Base-by-base conservation (phyloP, 164 flowering plant genomes). In the Paratinospora sagittata region DNA sequence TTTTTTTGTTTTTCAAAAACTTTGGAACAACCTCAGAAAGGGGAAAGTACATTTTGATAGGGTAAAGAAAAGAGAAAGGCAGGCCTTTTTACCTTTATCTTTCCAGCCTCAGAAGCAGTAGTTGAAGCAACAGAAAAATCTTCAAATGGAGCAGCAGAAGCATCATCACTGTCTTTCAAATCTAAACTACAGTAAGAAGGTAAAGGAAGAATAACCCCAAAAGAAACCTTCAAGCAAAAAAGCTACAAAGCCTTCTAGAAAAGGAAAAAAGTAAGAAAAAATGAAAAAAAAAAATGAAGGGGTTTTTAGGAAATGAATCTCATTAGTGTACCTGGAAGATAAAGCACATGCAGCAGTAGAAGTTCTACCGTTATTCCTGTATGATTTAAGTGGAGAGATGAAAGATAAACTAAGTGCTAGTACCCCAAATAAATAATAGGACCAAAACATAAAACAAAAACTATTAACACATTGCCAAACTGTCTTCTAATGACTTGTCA, bases 1-100 rank as follows among this genome's bases (percentile, higher is more conserved):
- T 11, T 27, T 69, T 26, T 36, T 10, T 1, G 0, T 30, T 43
- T 10, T 43, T 43, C 7, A 12, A 43, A 43, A 43, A 8, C 7
- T 43, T n/a, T 9, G 47, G 14, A 43, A 14, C 47, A 43, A 43
- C 47, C 14, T 43, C 47, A 43, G 47, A 9, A 12, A 43, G 14
- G 47, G 14, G 47, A 43, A 10, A 43, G 14, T 43, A 43, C 47
- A 43, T 1, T 43, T 10, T 43, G 47, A 43, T 10, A 1, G 47
- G 47, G 14, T 2, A 11, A 43, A 36, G 36, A 30, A 27, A 60
- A 41, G 6, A 64, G 2, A 36, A 23, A 21, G 11, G 33, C 27
- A 26, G n/a, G n/a, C n/a, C n/a, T 49, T 72, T 6, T 63, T 78
- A 89, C 93, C 90, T 82, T 84, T 30, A 87, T 72, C 74, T 85